Evolutionary conservation across 2,329 filamentous ascomycete genomes (phyloP), one percentile per base, ranked within the genome.

Genomic region (Lasiodiplodia hormozganensis): DNA sequence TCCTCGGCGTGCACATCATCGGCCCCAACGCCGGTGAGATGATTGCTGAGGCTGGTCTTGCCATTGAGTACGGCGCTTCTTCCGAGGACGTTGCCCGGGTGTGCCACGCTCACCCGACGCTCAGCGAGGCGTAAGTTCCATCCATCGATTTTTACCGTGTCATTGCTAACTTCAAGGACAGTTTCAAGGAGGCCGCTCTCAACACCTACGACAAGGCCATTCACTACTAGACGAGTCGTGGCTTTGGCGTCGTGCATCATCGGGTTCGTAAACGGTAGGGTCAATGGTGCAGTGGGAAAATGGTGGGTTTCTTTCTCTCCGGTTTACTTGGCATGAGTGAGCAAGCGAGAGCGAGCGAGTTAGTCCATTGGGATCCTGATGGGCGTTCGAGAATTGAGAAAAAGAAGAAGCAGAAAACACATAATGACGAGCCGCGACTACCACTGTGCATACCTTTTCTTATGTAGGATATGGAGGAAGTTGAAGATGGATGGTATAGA

Each of bases 181-280:
- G 60, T 54, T 98, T 99, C 88, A 99, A 99, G 88, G 96, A 99
- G 88, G 96, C 96, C 77, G 96, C 96, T 74, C 98, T 99, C 96
- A 92, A 93, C 71, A 97, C 95, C 62, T 94, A 97, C 85, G 89
- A 90, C 77, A 96, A 97, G 86, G 91, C 96, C 73, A 97, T 99
- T 81, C 96, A 99, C 86, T 97, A 92, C 83, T 99, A 68, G 67
- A 65, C 38, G 47, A 34, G 60, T 36, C 10, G 58, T 36, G 40
- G 47, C 31, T 16, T 64, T 36, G 60, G 60, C 60, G 36, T 40
- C 51, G 21, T 25, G 43, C 57, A 62, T 21, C 38, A 47, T 62
- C 31, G 60, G 60, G 21, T 40, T 25, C 8, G 31, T n/a, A 4
- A 23, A 36, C 10, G 36, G 21, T 34, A 51, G 60, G 40, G 28